Evolutionary conservation across 2,329 filamentous ascomycete genomes (phyloP).

Genomic region (Aspergillus sp.): DNA sequence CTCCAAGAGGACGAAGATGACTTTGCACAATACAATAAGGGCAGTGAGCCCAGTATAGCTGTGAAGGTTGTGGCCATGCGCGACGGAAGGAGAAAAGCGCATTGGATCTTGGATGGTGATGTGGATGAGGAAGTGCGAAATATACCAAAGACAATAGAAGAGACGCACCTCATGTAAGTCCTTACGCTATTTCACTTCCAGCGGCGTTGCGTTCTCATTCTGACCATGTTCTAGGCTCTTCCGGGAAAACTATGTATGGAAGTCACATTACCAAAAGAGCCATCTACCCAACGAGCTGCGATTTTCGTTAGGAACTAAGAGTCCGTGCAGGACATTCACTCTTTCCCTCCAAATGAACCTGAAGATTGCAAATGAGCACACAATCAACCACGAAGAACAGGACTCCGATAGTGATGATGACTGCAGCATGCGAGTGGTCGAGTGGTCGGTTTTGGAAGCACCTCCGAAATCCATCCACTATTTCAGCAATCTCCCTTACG

Average conservation of each 20-base stretch:
- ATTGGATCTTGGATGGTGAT: slow-evolving; percentile 7
- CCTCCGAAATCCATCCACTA: slow-evolving; percentile 14
- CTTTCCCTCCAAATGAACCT: slow-evolving; percentile 11
- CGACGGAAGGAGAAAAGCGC: slow-evolving; percentile 7
- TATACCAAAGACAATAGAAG: slow-evolving; percentile 8
- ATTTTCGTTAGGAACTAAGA: slow-evolving; percentile 12
- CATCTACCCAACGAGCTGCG: slow-evolving; percentile 11
- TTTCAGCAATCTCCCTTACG: slow-evolving; percentile 15
- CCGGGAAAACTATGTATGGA: slow-evolving; percentile 13
- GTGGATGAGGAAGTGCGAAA: slow-evolving; percentile 3
- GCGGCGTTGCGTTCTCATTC: not conserved
- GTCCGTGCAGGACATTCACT: slow-evolving; percentile 17
- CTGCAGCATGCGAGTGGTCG: slow-evolving; percentile 5
- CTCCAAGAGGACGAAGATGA: slow-evolving; percentile 6
- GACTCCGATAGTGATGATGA: not conserved
- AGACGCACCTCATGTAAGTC: slow-evolving; percentile 14
- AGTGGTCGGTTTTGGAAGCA: slow-evolving; percentile 16
- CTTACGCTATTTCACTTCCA: not conserved
- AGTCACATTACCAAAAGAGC: slow-evolving; percentile 8
- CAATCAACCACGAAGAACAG: not conserved
- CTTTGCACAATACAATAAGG: not conserved
- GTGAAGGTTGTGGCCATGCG: slow-evolving; percentile 7
- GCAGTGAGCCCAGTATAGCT: slow-evolving; percentile 4
- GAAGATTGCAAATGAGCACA: not conserved
- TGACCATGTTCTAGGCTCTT: slow-evolving; percentile 8